These are phyloP conservation scores for Yarrowia sp. DNA, from an alignment of 805 yeast species.

Conservation along the genomic window DNA sequence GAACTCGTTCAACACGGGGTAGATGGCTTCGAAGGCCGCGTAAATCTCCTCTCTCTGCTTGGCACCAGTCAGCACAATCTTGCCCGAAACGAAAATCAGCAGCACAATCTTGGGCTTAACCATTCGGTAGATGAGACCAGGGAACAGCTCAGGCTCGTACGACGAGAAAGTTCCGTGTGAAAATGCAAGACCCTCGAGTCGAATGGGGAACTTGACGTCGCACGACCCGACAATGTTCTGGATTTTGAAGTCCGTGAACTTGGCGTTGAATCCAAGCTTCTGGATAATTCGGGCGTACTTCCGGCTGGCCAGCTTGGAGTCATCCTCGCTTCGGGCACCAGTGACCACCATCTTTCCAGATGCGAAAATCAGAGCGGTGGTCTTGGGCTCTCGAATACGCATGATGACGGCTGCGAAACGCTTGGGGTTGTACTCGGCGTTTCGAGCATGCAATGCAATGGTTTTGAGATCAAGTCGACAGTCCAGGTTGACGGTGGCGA, in stretches of 20 bases:
- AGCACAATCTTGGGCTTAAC: constrained; percentile 97
- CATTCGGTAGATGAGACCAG: constrained; percentile 98
- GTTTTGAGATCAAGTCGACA: constrained; percentile 96
- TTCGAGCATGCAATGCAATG: constrained; percentile 97
- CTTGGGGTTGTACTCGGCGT: constrained; percentile 96
- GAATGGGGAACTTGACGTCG: constrained; percentile 97
- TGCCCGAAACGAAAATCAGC: constrained; percentile 94
- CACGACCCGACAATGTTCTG: constrained; percentile 98
- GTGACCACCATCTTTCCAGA: constrained; percentile 99
- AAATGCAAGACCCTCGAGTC: constrained; percentile 96
- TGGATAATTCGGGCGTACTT: constrained; percentile 98
- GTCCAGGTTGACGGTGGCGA: constrained; percentile 96
- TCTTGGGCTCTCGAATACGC: constrained; percentile 99
- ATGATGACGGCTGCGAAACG: constrained; percentile 99
- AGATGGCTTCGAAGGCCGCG: constrained; percentile 97
- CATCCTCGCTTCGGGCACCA: constrained; percentile 98
- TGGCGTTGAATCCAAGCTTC: constrained; percentile 96
- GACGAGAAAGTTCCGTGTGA: constrained; percentile 99
- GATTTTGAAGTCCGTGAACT: constrained; percentile 96
- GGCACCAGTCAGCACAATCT: constrained; percentile 97
- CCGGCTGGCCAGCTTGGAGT: constrained; percentile 96
- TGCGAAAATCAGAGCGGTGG: constrained; percentile 96
- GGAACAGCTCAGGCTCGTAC: constrained; percentile 97
- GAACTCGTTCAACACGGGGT: constrained; percentile 97
- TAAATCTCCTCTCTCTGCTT: constrained; percentile 98